Conservation (phyloP, 73 alveolate species). For the Halteria grandinella region DNA sequence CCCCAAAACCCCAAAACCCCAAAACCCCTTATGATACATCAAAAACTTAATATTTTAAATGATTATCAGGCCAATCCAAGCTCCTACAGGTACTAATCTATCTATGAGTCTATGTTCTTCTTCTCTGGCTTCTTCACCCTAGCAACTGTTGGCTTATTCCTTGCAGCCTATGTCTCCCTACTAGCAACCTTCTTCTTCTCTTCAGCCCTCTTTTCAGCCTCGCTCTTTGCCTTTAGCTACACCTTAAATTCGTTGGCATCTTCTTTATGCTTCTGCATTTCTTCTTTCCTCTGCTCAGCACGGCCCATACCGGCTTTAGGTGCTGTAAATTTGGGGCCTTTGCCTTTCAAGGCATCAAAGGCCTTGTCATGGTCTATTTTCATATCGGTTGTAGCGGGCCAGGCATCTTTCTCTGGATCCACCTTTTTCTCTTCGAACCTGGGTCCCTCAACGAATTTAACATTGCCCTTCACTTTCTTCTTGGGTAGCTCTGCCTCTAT, state of each 20-base stretch:
- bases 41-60: neutral
- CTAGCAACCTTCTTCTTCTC: slow-evolving; percentile 7
- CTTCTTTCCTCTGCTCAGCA: slow-evolving; percentile 3
- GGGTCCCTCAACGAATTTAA: slow-evolving; percentile 53
- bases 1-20: too few relatives aligned
- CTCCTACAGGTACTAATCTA: slow-evolving; percentile 35
- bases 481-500: slow-evolving; percentile 19
- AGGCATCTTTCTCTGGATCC: slow-evolving; percentile 57
- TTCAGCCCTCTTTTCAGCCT: slow-evolving; percentile 8
- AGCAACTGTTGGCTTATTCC: slow-evolving; percentile 13
- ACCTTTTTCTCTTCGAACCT: slow-evolving; percentile 60
- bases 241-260: slow-evolving; percentile 23
- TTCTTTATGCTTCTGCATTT: slow-evolving; percentile 2
- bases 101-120: slow-evolving; percentile 48
- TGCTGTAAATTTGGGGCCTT: slow-evolving; percentile 12
- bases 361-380: slow-evolving; percentile 63
- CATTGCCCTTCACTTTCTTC: slow-evolving; percentile 58
- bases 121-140: too few relatives aligned
- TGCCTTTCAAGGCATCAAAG: slow-evolving; percentile 44
- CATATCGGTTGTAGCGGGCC: slow-evolving; percentile 51
- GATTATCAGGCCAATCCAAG: slow-evolving; percentile 22
- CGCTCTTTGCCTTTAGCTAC: neutral
- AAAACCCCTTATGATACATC: slow-evolving; percentile 3
- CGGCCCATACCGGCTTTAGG: neutral
- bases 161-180: neutral